Base-by-base conservation (phyloP, 2,329 filamentous ascomycete genomes). In the Hysterium pulicare region DNA sequence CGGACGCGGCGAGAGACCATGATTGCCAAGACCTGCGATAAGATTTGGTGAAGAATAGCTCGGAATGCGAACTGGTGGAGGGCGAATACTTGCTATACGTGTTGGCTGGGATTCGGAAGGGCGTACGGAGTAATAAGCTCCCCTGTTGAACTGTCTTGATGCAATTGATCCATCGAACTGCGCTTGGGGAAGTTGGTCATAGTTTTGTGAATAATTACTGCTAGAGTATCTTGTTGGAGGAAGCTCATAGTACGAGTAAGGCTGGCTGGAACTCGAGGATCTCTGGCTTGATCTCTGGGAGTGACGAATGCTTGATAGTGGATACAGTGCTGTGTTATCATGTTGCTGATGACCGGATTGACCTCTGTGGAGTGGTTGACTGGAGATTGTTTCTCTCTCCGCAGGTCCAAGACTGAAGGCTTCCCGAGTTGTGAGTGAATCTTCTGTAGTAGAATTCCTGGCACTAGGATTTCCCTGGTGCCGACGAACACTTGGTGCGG, bases 201-300 rank as follows among this genome's bases (percentile, higher is more conserved):
- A 40, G 33, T 8, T 7, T 22, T 51, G 49, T 13, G 54, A 48
- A 6, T 53, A 42, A 28, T 49, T 50, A 24, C 51, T 48, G 46
- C 60, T 62, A 16, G 59, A 48, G 13, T 54, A 44, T 22, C 55
- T 50, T 17, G 54, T 58, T 21, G 45, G 52, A 11, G 61, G 52
- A 34, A 64, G 50, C 39, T 61, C 58, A 36, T 64, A 65, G 26
- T 51, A 59, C 5, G 61, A 64, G 35, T 59, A 65, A n/a, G 54
- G 47, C 20, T 50, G 45, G 41, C 59, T 64, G n/a, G 46, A 46
- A 26, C 35, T 51, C 21, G 61, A 47, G 23, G 48, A 63, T 43
- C 42, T 41, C 28, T 42, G 38, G 21, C 24, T 28, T 28, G 8
- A 8, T 28, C 24, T 13, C 24, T 28, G 13, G 24, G 24, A 13